phyloP scores from a whole-genome alignment of 139 green algal species.

The Pseudopediastrum boryanum region DNA sequence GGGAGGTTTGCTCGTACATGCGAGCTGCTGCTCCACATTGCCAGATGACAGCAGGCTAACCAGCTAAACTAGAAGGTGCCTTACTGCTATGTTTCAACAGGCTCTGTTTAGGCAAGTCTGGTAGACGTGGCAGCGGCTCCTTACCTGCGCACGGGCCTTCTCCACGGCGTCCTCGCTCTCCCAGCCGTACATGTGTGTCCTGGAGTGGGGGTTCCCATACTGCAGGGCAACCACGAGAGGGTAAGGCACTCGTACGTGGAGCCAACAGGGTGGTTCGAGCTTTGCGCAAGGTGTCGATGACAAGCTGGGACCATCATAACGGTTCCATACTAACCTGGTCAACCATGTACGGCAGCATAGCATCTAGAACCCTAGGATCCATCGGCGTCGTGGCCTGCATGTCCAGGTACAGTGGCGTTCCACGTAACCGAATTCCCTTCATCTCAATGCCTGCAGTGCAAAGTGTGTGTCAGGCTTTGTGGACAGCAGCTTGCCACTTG shows the following conservation, averaged over 20 bases:
- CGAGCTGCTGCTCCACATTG: too few relatives aligned
- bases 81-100: too few relatives aligned
- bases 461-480: too few relatives aligned
- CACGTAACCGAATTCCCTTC: conserved; percentile 91
- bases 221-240: conserved; percentile 43
- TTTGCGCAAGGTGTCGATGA: too few relatives aligned
- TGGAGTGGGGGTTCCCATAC: conserved; percentile 98
- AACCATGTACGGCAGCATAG: conserved; percentile 96
- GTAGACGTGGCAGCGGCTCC: too few relatives aligned
- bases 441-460: conserved; percentile 76
- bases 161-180: conserved; percentile 96
- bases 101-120: too few relatives aligned
- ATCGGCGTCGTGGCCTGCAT: conserved; percentile 96
- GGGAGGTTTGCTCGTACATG: too few relatives aligned
- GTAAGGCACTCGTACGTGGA: neutral
- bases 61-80: too few relatives aligned
- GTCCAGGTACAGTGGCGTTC: conserved; percentile 95
- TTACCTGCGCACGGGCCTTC: conserved; percentile 76
- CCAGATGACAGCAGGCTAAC: too few relatives aligned
- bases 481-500: too few relatives aligned
- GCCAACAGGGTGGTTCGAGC: neutral
- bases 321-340: conserved; percentile 76
- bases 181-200: conserved; percentile 98
- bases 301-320: too few relatives aligned
- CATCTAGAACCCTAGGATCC: conserved; percentile 94